Evolutionary conservation across 495 filamentous ascomycete genomes (phyloP).

Genomic region (Penicillium waksmanii): DNA sequence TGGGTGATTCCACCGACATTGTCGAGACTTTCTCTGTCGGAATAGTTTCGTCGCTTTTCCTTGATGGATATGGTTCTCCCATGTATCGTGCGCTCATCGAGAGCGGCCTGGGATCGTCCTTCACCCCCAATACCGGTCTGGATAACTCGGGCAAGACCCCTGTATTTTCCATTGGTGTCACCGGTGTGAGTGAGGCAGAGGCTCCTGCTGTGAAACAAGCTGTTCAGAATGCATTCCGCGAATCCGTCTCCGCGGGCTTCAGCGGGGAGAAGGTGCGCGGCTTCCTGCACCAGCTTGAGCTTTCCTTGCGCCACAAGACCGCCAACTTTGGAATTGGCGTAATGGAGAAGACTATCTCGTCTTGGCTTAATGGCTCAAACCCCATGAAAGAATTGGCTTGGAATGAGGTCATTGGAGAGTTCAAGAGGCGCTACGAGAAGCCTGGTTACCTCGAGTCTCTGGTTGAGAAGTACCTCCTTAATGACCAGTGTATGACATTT

Average conservation of each 20-base stretch:
- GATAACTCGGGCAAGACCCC: slow-evolving; percentile 74
- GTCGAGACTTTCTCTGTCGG: slow-evolving; percentile 85
- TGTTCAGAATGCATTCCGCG: slow-evolving; percentile 67
- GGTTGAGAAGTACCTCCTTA: slow-evolving; percentile 87
- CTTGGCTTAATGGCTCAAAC: slow-evolving; percentile 94
- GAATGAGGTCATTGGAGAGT: slow-evolving; percentile 82
- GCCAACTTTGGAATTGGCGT: slow-evolving; percentile 91
- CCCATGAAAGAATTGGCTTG: slow-evolving; percentile 88
- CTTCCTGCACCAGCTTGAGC: slow-evolving; percentile 88
- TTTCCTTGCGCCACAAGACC: slow-evolving; percentile 90
- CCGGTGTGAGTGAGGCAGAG: slow-evolving; percentile 78
- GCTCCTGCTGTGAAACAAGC: slow-evolving; percentile 75
- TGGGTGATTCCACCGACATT: slow-evolving; percentile 78
- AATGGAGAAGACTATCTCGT: slow-evolving; percentile 82
- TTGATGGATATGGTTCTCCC: slow-evolving; percentile 94
- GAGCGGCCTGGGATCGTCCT: slow-evolving; percentile 86
- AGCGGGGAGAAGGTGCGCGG: slow-evolving; percentile 88
- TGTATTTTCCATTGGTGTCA: slow-evolving; percentile 89
- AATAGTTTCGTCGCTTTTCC: slow-evolving; percentile 77
- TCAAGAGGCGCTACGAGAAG: slow-evolving; percentile 71
- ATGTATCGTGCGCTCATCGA: slow-evolving; percentile 91
- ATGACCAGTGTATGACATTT: slow-evolving; percentile 84
- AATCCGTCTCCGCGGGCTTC: slow-evolving; percentile 73
- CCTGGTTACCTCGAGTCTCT: slow-evolving; percentile 81
- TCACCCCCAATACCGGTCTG: slow-evolving; percentile 90